These are phyloP conservation scores for Fusarium circinatum DNA, from an alignment of 2,329 filamentous ascomycete species.

Conservation along the genomic window DNA sequence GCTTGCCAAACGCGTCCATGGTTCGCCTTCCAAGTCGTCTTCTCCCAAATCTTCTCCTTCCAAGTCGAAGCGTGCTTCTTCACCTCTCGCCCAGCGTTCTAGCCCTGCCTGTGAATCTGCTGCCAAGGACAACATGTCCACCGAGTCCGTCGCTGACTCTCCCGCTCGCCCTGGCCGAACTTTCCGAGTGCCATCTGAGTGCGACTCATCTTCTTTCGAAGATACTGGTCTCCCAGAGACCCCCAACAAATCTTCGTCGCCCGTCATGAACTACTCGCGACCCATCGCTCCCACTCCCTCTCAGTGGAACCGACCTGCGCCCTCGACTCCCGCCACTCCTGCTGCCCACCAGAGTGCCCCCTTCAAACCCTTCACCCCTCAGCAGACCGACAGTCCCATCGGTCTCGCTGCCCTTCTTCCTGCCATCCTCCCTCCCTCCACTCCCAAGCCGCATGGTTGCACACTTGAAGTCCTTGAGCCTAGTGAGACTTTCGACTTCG, in stretches of 20 bases:
- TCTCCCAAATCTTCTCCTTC: slow-evolving; percentile 13
- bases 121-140: slow-evolving; percentile 1
- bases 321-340: slow-evolving; percentile 40
- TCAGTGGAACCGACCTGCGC: slow-evolving; percentile 38
- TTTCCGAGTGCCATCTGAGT: slow-evolving; percentile 32
- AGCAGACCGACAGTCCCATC: slow-evolving; percentile 27
- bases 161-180: slow-evolving; percentile 28
- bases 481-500: slow-evolving; percentile 43
- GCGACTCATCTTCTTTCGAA: slow-evolving; percentile 30
- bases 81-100: slow-evolving; percentile 38
- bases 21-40: neutral
- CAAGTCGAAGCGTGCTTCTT: slow-evolving; percentile 44
- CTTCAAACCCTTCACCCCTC: neutral
- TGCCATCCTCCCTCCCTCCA: slow-evolving; percentile 16
- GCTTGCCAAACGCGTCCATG: neutral
- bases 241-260: slow-evolving; percentile 24
- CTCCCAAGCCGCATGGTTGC: neutral
- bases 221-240: slow-evolving; percentile 15
- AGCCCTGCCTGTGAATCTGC: slow-evolving; percentile 14
- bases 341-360: neutral
- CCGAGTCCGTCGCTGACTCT: slow-evolving; percentile 14
- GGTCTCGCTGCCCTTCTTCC: slow-evolving; percentile 34
- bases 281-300: slow-evolving; percentile 47
- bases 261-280: slow-evolving; percentile 31
- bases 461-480: neutral